Evolutionary conservation across 2,329 filamentous ascomycete species (phyloP), one percentile per base, ranked within the genome.

Genomic region (Rhynchosporium secalis): DNA sequence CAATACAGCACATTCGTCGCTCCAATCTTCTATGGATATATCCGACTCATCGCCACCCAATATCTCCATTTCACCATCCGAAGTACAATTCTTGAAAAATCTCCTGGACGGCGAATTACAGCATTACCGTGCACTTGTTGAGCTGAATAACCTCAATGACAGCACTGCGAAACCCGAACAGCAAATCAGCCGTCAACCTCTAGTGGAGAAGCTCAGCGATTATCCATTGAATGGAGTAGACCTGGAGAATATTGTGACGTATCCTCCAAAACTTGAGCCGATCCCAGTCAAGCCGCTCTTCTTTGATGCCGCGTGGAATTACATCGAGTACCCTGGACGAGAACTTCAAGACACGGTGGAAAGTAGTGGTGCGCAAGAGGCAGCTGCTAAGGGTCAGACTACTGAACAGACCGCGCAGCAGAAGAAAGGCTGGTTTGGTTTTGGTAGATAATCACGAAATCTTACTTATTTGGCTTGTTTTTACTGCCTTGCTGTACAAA

Each of bases 291-390:
- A 99, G 79, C 95, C 95, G 33, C 82, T 98, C 40, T 98, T 98
- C 81, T 85, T 98, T 63, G 95, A 99, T 73, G 89, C 96, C 7
- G 95, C 95, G 9, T 99, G 92, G 90, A 98, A 98, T 75, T 98
- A 97, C 74, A 93, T 99, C 65, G 86, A 92, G 55, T 99, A 99
- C 73, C 92, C 93, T 0, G 87, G 86, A 40, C 86, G 86, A 69
- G 69, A 76, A 38, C 72, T 74, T 6, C 69, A 76, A 63, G 71
- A 64, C 68, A 68, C 69, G 68, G 69, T 61, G 41, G 65, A 60
- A 29, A 62, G 60, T 49, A 56, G 60, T 8, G 62, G 63, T 56
- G 65, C 58, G 26, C 62, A 56, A 43, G 68, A 67, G 7, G 66
- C 69, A 29, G 66, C 68, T 38, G 63, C 71, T 36, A 71, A 72